Percentiles rank a stretch among this genome's conserved stretches.
Evolutionary conservation across 2,329 filamentous ascomycete genomes (phyloP).

Genomic region (Apiospora kogelbergensis): DNA sequence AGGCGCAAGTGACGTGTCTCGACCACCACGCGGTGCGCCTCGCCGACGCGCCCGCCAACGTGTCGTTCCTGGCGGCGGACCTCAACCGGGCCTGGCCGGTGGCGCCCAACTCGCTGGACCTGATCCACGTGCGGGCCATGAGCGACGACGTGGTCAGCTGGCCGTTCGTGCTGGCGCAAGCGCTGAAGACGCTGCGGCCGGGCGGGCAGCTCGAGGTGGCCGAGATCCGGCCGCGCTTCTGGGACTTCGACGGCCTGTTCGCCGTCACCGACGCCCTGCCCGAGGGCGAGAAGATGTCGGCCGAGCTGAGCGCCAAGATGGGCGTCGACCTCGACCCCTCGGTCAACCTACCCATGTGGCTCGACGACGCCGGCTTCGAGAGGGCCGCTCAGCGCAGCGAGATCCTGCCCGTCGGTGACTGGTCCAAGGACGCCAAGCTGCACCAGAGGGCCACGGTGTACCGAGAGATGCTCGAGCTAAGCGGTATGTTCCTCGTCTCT

Average conservation of each 20-base stretch:
- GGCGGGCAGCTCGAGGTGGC: constrained; percentile 46
- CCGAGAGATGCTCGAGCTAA: constrained; percentile 33
- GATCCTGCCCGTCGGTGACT: constrained; percentile 40
- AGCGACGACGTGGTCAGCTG: constrained; percentile 46
- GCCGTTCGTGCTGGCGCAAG: constrained; percentile 34
- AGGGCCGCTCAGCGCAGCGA: constrained; percentile 39
- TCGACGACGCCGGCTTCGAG: constrained; percentile 40
- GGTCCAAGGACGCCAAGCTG: constrained; percentile 40
- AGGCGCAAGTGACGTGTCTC: constrained; percentile 39
- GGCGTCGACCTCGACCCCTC: constrained; percentile 42
- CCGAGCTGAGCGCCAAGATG: constrained; percentile 25
- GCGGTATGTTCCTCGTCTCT: constrained; percentile 28
- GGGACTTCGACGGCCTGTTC: constrained; percentile 37
- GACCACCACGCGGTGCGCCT: constrained; percentile 24
- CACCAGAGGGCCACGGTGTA: constrained; percentile 37
- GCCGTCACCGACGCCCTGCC: constrained; percentile 32
- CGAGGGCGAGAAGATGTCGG: constrained; percentile 35
- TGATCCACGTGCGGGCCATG: constrained; percentile 44
- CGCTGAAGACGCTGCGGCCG: constrained; percentile 40
- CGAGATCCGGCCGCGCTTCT: constrained; percentile 40
- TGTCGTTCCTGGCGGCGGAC: constrained; percentile 60
- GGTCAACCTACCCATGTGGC: constrained; percentile 33
- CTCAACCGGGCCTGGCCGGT: constrained; percentile 46
- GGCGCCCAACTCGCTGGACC: constrained; percentile 33
- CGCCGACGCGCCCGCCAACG: constrained; percentile 48